Evolutionary conservation across 352 stramenopile species (phyloP), one percentile per base, ranked within the genome.

Genomic region (Globisporangium radiosum): DNA sequence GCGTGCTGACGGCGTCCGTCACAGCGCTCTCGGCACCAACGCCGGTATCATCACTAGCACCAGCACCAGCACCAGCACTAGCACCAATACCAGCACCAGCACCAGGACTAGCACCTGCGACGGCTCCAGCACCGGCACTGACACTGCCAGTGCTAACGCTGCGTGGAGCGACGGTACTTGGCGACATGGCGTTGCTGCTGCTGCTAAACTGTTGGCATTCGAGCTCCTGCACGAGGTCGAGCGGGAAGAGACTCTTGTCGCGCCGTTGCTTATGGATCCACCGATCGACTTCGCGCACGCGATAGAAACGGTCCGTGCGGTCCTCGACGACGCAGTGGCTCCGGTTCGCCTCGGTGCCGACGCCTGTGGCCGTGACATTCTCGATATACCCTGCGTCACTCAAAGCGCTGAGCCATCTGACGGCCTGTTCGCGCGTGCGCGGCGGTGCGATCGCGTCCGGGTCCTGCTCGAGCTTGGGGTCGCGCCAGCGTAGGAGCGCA

Each of bases 141-240:
- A 17, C 39, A 45, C 37, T n/a, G 25, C 25, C 25, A 33, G 25
- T 33, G 25, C 25, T 33, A 33, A 33, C 25, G 25, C 25, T 33
- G 25, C 25, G 25, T 33, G 25, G 25, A 33, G 1, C 25, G 25
- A 33, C 25, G 14, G 48, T 6, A 36, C 14, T 9, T 6, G 55
- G 5, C n/a, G n/a, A 47, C 13, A 36, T 9, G 1, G 43, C 5
- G 10, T 44, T 13, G 40, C 8, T 43, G 54, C 1, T 48, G 56
- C 5, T 63, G 53, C 36, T 67, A 2, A 8, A 44, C 40, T 44
- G 7, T 44, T 13, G 40, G 7, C 60, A 40, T 76, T 90, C 81
- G 15, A 87, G 43, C 53, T 90, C 81, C 7, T 65, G 62, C 11
- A 90, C 81, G 4, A 90, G 65, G 64, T 90, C 81, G 15, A 90